Conservation (phyloP, 1,284 basidiomycete genomes). For the Trichosporon coremiiforme region DNA sequence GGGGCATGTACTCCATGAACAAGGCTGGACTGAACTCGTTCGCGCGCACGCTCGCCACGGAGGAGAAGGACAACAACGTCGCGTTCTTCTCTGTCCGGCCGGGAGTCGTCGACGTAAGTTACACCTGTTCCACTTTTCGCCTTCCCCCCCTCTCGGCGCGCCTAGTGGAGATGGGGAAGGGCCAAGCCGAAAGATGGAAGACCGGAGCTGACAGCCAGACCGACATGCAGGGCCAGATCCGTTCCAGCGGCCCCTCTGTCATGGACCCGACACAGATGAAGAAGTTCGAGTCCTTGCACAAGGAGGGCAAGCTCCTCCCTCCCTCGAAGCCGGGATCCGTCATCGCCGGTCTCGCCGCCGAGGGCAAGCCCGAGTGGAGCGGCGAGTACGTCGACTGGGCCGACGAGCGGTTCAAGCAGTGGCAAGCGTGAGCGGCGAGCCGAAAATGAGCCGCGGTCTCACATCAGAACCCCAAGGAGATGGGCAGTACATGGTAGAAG, state of each 20-base stretch:
- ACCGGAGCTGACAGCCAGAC: constrained; percentile 27
- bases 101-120: constrained; percentile 59
- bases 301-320: constrained; percentile 56
- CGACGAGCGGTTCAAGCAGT: constrained; percentile 43
- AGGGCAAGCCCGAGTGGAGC: constrained; percentile 44
- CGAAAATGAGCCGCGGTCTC: neutral
- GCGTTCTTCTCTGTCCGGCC: constrained; percentile 59
- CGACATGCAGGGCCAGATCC: constrained; percentile 54
- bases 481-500: neutral
- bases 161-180: too few relatives aligned
- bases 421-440: constrained; percentile 23
- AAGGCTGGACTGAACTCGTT: constrained; percentile 61
- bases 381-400: constrained; percentile 61
- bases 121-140: too few relatives aligned
- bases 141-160: too few relatives aligned
- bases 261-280: constrained; percentile 55
- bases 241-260: constrained; percentile 43
- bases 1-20: constrained; percentile 59
- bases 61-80: constrained; percentile 57
- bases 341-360: constrained; percentile 59
- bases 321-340: constrained; percentile 58
- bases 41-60: constrained; percentile 58
- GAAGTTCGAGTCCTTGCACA: constrained; percentile 57
- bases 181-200: too few relatives aligned
- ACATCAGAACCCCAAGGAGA: too few relatives aligned